These are phyloP conservation scores for Chlorella sp. DNA, from an alignment of 139 green algal genomes.

Conservation along the genomic window DNA sequence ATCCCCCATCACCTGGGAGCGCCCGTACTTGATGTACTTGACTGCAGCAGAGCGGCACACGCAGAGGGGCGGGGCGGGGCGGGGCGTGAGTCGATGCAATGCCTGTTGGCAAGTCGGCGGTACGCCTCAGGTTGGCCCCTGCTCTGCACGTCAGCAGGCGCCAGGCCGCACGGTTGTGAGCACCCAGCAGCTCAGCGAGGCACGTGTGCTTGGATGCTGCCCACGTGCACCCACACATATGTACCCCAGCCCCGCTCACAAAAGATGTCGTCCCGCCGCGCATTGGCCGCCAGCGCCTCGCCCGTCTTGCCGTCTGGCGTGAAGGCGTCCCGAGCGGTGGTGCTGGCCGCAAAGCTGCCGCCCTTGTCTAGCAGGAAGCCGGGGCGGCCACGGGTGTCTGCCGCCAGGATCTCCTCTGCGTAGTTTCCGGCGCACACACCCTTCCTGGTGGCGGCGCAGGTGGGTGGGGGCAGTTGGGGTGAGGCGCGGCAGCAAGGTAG, in stretches of 20 bases:
- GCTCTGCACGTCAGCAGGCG: too few relatives aligned
- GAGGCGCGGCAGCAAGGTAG: neutral
- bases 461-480: neutral
- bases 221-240: too few relatives aligned
- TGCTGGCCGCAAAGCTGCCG: neutral
- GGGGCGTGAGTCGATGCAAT: too few relatives aligned
- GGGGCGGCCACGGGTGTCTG: neutral
- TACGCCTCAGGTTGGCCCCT: too few relatives aligned
- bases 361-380: slow-evolving; percentile 26
- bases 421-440: slow-evolving; percentile 24
- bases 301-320: neutral
- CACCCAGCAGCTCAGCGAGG: too few relatives aligned
- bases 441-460: neutral
- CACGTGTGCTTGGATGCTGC: too few relatives aligned
- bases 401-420: slow-evolving; percentile 22
- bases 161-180: too few relatives aligned
- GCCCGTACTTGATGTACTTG: slow-evolving; percentile 35
- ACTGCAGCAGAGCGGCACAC: neutral
- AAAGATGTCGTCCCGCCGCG: slow-evolving; percentile 10
- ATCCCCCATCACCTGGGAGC: neutral
- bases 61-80: too few relatives aligned
- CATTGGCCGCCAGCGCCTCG: neutral
- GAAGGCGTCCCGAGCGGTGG: neutral
- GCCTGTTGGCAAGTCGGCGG: too few relatives aligned
- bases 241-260: too few relatives aligned